Conservation (phyloP, 345 rosid genomes). For the Dipteronia dyeriana region DNA sequence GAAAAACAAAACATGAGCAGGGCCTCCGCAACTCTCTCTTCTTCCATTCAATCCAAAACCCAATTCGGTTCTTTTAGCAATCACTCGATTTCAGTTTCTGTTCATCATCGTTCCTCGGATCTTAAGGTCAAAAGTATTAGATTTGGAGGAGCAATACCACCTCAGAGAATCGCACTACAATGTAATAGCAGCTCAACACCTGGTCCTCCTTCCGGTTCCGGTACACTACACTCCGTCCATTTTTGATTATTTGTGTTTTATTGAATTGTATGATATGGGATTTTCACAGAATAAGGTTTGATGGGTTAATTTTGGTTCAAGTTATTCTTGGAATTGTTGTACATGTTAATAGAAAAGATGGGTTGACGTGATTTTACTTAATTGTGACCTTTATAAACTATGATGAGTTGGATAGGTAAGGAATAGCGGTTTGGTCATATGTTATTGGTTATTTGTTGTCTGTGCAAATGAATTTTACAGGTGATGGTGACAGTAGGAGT, state of each 20-base stretch:
- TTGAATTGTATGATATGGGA: constrained; percentile 4
- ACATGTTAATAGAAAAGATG: constrained; percentile 2
- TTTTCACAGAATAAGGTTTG: background rate
- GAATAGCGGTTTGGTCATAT: background rate
- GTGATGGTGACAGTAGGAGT: constrained; percentile 60
- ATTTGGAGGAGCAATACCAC: constrained; percentile 14
- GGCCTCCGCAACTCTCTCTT: constrained; percentile 11
- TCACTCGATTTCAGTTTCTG: constrained; percentile 9
- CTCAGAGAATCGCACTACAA: background rate
- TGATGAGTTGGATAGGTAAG: background rate
- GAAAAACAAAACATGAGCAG: constrained; percentile 18
- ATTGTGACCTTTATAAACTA: background rate
- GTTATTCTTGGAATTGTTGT: background rate
- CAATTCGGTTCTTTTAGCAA: background rate
- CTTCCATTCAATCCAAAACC: constrained; percentile 19
- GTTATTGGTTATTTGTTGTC: background rate
- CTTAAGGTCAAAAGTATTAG: constrained; percentile 28
- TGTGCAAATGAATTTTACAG: constrained; percentile 35
- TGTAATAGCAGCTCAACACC: constrained; percentile 38
- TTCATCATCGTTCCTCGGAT: constrained; percentile 25
- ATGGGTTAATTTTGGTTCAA: background rate
- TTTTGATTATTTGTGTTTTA: constrained; percentile 1
- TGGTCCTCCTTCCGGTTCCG: constrained; percentile 36
- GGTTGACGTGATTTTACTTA: background rate
- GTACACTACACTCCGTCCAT: constrained; percentile 19